These are phyloP conservation scores for Linum lewisii DNA, from an alignment of 345 rosid species.

Conservation along the genomic window DNA sequence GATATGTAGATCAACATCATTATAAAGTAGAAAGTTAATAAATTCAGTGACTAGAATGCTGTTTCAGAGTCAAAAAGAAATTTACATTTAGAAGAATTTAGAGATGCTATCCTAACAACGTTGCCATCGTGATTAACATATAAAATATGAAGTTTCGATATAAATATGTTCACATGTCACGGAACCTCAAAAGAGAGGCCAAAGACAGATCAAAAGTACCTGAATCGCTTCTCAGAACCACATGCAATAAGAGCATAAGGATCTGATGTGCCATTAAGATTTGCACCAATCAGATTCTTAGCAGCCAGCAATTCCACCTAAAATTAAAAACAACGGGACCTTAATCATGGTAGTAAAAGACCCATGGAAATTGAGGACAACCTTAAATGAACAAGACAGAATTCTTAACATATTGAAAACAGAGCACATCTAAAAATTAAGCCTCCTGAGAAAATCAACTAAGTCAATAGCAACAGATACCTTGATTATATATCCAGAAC, in stretches of 20 bases:
- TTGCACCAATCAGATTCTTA: conserved; percentile 93
- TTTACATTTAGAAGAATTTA: not conserved
- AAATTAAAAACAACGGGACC: conserved; percentile 14
- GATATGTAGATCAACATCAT: not conserved
- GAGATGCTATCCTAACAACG: not conserved
- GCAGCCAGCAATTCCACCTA: conserved; percentile 94
- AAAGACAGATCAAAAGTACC: conserved; percentile 36
- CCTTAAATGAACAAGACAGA: not conserved
- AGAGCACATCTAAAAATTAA: no score
- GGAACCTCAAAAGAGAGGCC: no score
- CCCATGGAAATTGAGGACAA: not conserved
- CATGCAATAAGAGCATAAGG: conserved; percentile 95
- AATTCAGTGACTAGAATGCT: not conserved
- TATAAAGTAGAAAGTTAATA: not conserved
- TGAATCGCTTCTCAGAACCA: conserved; percentile 91
- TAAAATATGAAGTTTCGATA: no score
- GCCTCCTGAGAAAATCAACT: not conserved
- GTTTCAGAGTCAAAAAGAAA: no score
- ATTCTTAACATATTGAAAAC: not conserved
- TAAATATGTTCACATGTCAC: no score
- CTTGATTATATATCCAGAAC: conserved; percentile 69
- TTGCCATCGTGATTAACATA: no score
- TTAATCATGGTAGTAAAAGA: not conserved
- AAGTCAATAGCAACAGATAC: conserved; percentile 17
- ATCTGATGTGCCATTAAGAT: conserved; percentile 94